Conservation (phyloP, 2,329 filamentous ascomycete species). For the Penicillium hordei region DNA sequence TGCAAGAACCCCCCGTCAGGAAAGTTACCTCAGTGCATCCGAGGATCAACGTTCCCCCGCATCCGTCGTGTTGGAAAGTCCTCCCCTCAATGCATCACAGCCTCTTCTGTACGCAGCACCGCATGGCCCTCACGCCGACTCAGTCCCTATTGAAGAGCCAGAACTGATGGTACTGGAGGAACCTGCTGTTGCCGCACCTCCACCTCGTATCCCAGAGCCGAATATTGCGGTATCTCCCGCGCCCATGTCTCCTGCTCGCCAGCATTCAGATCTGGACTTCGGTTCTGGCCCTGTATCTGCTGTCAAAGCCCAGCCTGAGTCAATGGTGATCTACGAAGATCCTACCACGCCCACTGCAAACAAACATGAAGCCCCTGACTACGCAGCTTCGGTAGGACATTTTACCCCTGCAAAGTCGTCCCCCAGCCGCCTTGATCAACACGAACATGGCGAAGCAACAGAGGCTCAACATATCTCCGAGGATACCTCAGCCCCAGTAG, state of each 20-base stretch:
- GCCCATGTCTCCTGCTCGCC: not conserved
- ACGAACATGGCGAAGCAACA: not conserved
- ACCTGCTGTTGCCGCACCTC: slow-evolving; percentile 1
- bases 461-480: not conserved
- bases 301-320: slow-evolving; percentile 16
- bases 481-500: not conserved
- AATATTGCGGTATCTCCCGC: not conserved
- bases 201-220: slow-evolving; percentile 3
- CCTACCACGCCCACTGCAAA: slow-evolving; percentile 20
- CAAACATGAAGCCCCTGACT: slow-evolving; percentile 3
- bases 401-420: slow-evolving; percentile 8
- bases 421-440: not conserved
- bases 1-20: slow-evolving; percentile 8
- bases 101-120: slow-evolving; percentile 1
- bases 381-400: slow-evolving; percentile 8
- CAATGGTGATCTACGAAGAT: slow-evolving; percentile 31
- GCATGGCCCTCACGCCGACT: slow-evolving; percentile 3
- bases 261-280: slow-evolving; percentile 5
- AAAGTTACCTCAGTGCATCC: slow-evolving; percentile 47
- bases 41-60: slow-evolving; percentile 51
- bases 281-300: slow-evolving; percentile 9
- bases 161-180: slow-evolving; percentile 11
- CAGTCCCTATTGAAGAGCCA: slow-evolving; percentile 17
- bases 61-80: slow-evolving; percentile 23
- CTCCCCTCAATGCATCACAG: slow-evolving; percentile 19